Base-by-base conservation (phyloP, 352 stramenopile genomes). In the Lagenidium sp. region DNA sequence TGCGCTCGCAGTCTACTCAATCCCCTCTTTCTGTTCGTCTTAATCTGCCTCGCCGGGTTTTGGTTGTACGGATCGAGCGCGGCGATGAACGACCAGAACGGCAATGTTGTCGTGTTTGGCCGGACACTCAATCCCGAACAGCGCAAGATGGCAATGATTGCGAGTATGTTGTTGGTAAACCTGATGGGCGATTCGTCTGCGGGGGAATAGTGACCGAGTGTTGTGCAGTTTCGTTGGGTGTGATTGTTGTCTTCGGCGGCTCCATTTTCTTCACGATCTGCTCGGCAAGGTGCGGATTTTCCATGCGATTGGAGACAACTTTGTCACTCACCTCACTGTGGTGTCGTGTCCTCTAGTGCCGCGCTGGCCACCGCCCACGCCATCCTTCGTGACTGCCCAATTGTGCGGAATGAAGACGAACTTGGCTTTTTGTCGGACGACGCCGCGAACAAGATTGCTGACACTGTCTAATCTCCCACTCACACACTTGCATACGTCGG, bases 241-340 rank as follows among this genome's bases (percentile, higher is more conserved):
- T 93, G 25, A 76, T 93, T 48, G 68, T 93, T 25, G 63, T 90
- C 28, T 93, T 93, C 29, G 80, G 80, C 48, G 80, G 80, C 29
- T 90, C 77, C 3, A 86, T 93, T 36, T 60, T 93, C n/a, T 89
- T 93, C 44, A 89, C 77, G 28, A 89, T 93, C 47, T 85, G 69
- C 53, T 82, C 68, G 28, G 73, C 78, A 29, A 93, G 80, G 80
- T 93, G 63, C 45, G 42, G n/a, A 22, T 6, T 4, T 19, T 44
- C 19, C 15, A 51, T 13, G 20, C 36, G 29, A 25, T 34, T 21
- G 24, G 21, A 8, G 44, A 2, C 16, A 20, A 24, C 13, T 32
- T 3, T 5, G 12, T 16, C 5, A 25, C 13, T n/a, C 1, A 28
- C n/a, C 3, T 43, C 20, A 10, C 4, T 37, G 13, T 24, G 12